phyloP scores from a whole-genome alignment of 2,329 filamentous ascomycete species.

The Ustilaginoidea virens region DNA sequence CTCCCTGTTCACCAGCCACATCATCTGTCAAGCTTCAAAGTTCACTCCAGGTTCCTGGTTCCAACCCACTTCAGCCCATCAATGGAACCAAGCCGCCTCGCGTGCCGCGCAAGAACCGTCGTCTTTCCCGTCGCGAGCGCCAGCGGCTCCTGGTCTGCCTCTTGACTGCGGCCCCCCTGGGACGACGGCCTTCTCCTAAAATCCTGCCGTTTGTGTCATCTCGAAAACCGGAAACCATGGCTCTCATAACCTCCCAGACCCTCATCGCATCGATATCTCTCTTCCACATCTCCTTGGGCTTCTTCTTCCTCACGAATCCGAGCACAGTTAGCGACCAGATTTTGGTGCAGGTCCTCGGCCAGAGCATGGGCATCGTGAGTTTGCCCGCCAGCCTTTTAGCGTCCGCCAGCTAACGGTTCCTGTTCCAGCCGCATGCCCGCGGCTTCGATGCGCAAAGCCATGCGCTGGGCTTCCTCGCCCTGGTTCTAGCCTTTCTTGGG shows the following conservation, averaged over 20 bases:
- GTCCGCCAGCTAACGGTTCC: background rate
- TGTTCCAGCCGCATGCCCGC: constrained; percentile 43
- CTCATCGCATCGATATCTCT: constrained; percentile 71
- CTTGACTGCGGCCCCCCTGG: too few relatives aligned
- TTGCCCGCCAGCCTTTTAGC: background rate
- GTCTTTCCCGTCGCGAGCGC: too few relatives aligned
- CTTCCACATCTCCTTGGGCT: constrained; percentile 72
- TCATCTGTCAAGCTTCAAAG: too few relatives aligned
- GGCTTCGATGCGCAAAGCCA: constrained; percentile 54
- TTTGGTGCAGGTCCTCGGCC: constrained; percentile 65
- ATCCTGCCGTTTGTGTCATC: too few relatives aligned
- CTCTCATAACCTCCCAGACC: constrained; percentile 61
- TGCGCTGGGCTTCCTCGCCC: constrained; percentile 58
- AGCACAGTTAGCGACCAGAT: constrained; percentile 60
- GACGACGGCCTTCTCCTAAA: too few relatives aligned
- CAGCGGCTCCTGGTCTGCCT: too few relatives aligned
- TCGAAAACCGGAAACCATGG: too few relatives aligned
- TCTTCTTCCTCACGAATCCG: constrained; percentile 68
- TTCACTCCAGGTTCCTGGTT: too few relatives aligned
- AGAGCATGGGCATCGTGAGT: constrained; percentile 67
- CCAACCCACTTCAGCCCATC: too few relatives aligned
- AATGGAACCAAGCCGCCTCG: too few relatives aligned
- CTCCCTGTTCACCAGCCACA: too few relatives aligned
- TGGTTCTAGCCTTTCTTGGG: constrained; percentile 46
- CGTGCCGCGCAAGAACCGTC: too few relatives aligned